A percentile compares a stretch with the other conserved stretches of the same genome.
Evolutionary conservation across 2,329 filamentous ascomycete genomes (phyloP).

Genomic region (Pseudocercospora ulei): DNA sequence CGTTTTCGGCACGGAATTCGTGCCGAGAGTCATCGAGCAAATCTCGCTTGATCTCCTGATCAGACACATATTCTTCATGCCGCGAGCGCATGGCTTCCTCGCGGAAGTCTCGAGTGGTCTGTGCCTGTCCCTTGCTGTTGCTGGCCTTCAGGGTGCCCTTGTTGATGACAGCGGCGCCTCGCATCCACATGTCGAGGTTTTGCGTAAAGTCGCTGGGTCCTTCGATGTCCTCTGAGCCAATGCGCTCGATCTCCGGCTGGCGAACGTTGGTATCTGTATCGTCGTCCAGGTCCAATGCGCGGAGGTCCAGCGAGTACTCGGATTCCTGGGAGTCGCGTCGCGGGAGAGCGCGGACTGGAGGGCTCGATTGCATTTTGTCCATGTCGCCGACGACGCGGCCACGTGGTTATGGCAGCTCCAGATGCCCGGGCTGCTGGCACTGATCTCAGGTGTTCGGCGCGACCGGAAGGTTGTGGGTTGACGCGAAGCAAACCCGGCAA

Average conservation of each 20-base stretch:
- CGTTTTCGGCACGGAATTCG: constrained; percentile 14
- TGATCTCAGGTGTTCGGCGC: not conserved
- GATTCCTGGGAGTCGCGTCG: constrained; percentile 24
- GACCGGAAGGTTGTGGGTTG: constrained; percentile 1
- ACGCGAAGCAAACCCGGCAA: too few species aligned
- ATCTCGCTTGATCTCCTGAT: constrained; percentile 3
- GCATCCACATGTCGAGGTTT: constrained; percentile 33
- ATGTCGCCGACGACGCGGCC: not conserved
- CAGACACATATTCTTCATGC: constrained; percentile 8
- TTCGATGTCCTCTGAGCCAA: constrained; percentile 34
- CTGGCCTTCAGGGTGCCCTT: constrained; percentile 5
- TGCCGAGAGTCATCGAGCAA: constrained; percentile 10
- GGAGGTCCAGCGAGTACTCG: constrained; percentile 33
- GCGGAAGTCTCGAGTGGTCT: constrained; percentile 7
- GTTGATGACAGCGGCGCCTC: not conserved
- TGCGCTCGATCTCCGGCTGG: constrained; percentile 25
- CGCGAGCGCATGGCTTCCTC: constrained; percentile 6
- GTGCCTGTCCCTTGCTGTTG: not conserved
- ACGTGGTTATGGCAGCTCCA: not conserved
- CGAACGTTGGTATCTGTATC: constrained; percentile 25
- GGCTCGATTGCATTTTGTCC: constrained; percentile 29
- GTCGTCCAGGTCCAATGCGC: constrained; percentile 28
- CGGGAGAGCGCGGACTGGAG: constrained; percentile 25
- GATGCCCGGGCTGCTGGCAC: too few species aligned
- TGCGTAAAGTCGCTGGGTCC: constrained; percentile 35